Conservation (phyloP, 1,284 basidiomycete species). For the Pulchroboletus neoregius region DNA sequence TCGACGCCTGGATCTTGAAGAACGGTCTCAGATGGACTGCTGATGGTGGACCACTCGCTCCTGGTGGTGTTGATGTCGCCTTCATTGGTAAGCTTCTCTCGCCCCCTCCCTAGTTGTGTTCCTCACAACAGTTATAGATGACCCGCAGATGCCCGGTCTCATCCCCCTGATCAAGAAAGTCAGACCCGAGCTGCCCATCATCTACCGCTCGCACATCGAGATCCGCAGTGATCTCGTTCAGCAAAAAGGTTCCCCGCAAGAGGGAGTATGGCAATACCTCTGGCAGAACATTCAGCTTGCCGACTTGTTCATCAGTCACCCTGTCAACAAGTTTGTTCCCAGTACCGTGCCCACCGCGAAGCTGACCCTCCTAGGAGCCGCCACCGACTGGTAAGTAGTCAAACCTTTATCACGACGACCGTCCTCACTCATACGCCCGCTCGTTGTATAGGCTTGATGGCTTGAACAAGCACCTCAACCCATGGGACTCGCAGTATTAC, state of each 20-base stretch:
- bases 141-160: slow-evolving; percentile 82
- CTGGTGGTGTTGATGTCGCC: slow-evolving; percentile 76
- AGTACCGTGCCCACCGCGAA: slow-evolving; percentile 72
- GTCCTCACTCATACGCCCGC: not conserved
- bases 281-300: slow-evolving; percentile 85
- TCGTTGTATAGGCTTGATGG: slow-evolving; percentile 67
- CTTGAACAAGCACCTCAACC: slow-evolving; percentile 75
- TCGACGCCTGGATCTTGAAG: slow-evolving; percentile 86
- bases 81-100: slow-evolving; percentile 62
- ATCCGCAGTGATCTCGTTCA: slow-evolving; percentile 78
- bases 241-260: slow-evolving; percentile 71
- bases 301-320: slow-evolving; percentile 86
- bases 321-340: slow-evolving; percentile 88
- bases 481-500: slow-evolving; percentile 76
- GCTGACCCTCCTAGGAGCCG: slow-evolving; percentile 68
- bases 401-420: not conserved
- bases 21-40: slow-evolving; percentile 78
- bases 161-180: slow-evolving; percentile 83
- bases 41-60: slow-evolving; percentile 72
- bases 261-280: slow-evolving; percentile 86
- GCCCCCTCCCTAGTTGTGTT: not conserved
- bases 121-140: slow-evolving; percentile 45
- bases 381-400: slow-evolving; percentile 67
- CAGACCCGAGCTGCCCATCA: slow-evolving; percentile 75
- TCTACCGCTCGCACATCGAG: slow-evolving; percentile 90